Percentiles rank a stretch among this genome's conserved stretches.
Conservation (phyloP, 768 basidiomycete species). For the Leccinum ochraceum region DNA sequence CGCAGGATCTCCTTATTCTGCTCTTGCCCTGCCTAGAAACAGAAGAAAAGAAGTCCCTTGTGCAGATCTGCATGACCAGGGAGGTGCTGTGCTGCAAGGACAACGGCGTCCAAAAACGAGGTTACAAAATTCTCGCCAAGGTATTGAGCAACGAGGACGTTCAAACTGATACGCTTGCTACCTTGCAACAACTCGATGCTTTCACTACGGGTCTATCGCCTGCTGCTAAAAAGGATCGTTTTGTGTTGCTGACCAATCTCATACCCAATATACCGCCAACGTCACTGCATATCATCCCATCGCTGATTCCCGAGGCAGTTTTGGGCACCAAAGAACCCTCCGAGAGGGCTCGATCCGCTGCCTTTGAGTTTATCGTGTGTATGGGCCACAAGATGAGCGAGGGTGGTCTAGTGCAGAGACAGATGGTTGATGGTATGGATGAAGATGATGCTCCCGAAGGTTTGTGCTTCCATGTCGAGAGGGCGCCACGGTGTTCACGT, state of each 20-base stretch:
- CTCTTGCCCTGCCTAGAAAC: constrained; percentile 74
- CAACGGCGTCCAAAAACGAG: constrained; percentile 92
- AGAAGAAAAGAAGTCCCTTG: constrained; percentile 61
- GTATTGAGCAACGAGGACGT: constrained; percentile 67
- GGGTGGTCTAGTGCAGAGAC: constrained; percentile 81
- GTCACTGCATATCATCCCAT: constrained; percentile 81
- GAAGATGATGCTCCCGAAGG: constrained; percentile 56
- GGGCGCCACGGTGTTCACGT: constrained; percentile 9
- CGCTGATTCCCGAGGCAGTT: constrained; percentile 90
- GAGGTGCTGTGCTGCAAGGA: constrained; percentile 76
- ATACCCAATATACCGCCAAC: constrained; percentile 67
- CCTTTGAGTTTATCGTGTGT: constrained; percentile 85
- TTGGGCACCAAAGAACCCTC: constrained; percentile 97
- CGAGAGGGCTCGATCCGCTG: constrained; percentile 84
- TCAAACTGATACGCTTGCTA: constrained; percentile 50
- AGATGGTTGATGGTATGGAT: constrained; percentile 82
- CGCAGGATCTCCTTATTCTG: constrained; percentile 83
- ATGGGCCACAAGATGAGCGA: constrained; percentile 92
- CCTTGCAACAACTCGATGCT: constrained; percentile 66
- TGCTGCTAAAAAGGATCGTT: constrained; percentile 94
- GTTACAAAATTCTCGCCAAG: constrained; percentile 83
- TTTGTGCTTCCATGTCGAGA: constrained; percentile 16
- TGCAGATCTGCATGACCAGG: constrained; percentile 64
- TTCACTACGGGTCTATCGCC: constrained; percentile 64
- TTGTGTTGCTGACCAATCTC: constrained; percentile 69